These are phyloP conservation scores for Sarcodon aspratus DNA, from an alignment of 768 basidiomycete genomes.

Conservation along the genomic window DNA sequence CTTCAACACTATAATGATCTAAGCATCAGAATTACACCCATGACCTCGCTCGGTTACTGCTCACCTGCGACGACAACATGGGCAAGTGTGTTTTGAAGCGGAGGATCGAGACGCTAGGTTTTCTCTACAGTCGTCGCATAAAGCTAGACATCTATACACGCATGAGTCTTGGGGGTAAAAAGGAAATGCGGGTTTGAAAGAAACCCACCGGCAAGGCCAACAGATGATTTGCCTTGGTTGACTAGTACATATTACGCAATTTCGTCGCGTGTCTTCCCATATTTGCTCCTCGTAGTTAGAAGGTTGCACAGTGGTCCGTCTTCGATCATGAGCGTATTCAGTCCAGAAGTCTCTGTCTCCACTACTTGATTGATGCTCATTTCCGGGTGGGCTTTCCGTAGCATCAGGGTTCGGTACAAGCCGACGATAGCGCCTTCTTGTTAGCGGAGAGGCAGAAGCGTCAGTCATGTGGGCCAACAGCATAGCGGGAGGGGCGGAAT, in stretches of 20 bases:
- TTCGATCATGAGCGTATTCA: not conserved
- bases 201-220: conserved; percentile 70
- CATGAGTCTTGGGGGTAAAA: not conserved
- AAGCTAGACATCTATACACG: conserved; percentile 30
- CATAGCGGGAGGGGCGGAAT: conserved; percentile 27
- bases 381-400: not conserved
- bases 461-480: conserved; percentile 45
- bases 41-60: conserved; percentile 1
- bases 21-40: conserved; percentile 1
- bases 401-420: conserved; percentile 18
- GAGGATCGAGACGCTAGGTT: conserved; percentile 43
- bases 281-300: conserved; percentile 5
- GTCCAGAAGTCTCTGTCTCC: conserved; percentile 14
- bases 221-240: conserved; percentile 64
- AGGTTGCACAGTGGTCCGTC: not conserved
- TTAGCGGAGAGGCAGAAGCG: conserved; percentile 32
- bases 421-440: conserved; percentile 31
- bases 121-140: conserved; percentile 58
- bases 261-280: conserved; percentile 16
- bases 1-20: conserved; percentile 26
- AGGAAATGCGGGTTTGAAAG: not conserved
- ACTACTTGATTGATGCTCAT: not conserved
- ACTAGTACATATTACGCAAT: conserved; percentile 65
- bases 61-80: conserved; percentile 47
- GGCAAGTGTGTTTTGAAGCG: conserved; percentile 51